Base-by-base conservation (phyloP, 2,329 filamentous ascomycete genomes). In the Hypoxylon sp. region DNA sequence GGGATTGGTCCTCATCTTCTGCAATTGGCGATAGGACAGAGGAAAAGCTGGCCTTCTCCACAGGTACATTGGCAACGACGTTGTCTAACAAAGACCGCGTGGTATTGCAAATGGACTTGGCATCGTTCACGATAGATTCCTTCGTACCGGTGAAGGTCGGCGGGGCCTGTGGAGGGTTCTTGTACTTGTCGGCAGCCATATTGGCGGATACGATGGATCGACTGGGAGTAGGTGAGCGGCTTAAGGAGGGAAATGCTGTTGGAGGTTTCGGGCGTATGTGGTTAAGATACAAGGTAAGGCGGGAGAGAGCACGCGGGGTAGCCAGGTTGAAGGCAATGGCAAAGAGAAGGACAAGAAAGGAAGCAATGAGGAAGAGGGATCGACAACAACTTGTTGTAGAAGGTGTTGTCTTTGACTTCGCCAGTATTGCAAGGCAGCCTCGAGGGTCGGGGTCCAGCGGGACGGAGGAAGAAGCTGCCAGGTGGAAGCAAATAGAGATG, bases 111-210 rank as follows among this genome's bases (percentile, higher is more conserved):
- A 92, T 79, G 59, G 81, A 81, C 80, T 92, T 88, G 51, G 91
- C 89, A 71, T 91, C 89, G 65, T 84, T 82, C 43, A 92, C 79
- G 70, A 96, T 85, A 71, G 85, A 87, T 64, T 90, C 85, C 69
- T 90, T 87, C 48, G 91, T 94, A 71, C 90, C 90, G 2, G 86
- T 92, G 81, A 95, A 96, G 76, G 89, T 85, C 58, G 92, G 91
- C 61, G 92, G 92, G 41, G 89, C 84, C 82, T 95, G 92, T 2
- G 92, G 92, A 68, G 92, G 92, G 76, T 85, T 90, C 78, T 85
- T 86, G 80, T 91, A 93, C 79, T 88, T 87, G 70, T 85, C 79
- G 65, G 87, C 84, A 70, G 87, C 88, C 90, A 92, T 92, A 75
- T 79, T 85, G 77, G 80, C 84, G 70, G 84, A 89, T 69, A 76